Conservation (phyloP, 345 rosid species). For the Salix purpurea region DNA sequence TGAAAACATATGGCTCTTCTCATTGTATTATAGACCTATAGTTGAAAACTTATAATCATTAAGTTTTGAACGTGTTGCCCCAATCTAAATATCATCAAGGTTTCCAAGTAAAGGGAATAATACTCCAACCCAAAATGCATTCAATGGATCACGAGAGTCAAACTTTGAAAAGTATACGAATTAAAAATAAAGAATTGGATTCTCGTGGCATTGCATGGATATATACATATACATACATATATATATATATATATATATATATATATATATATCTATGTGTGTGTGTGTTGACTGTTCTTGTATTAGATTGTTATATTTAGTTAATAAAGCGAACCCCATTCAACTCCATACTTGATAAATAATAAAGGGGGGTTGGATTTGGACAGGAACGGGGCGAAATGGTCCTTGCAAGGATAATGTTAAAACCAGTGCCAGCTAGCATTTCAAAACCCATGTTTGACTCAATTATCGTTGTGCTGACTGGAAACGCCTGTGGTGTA, state of each 20-base stretch:
- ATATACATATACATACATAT: too few relatives aligned
- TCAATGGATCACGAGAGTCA: background rate
- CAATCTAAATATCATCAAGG: too few relatives aligned
- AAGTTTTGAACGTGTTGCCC: too few relatives aligned
- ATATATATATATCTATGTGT: too few relatives aligned
- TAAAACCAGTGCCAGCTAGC: background rate
- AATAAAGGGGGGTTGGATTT: background rate
- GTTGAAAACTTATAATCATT: too few relatives aligned
- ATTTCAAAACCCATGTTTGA: background rate
- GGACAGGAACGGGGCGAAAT: background rate
- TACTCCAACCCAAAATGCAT: background rate
- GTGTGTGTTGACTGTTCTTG: too few relatives aligned
- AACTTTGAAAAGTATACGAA: background rate
- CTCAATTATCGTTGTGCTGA: background rate
- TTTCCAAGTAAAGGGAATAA: too few relatives aligned
- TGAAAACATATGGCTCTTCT: too few relatives aligned
- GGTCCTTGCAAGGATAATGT: background rate
- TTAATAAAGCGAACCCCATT: background rate
- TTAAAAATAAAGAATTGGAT: too few relatives aligned
- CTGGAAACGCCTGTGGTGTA: background rate
- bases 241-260: too few relatives aligned
- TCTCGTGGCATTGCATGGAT: background rate
- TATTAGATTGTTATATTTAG: background rate
- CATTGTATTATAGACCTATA: too few relatives aligned
- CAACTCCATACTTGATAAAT: background rate